phyloP scores from a whole-genome alignment of 306 rosid genomes.

The Prunus mira region DNA sequence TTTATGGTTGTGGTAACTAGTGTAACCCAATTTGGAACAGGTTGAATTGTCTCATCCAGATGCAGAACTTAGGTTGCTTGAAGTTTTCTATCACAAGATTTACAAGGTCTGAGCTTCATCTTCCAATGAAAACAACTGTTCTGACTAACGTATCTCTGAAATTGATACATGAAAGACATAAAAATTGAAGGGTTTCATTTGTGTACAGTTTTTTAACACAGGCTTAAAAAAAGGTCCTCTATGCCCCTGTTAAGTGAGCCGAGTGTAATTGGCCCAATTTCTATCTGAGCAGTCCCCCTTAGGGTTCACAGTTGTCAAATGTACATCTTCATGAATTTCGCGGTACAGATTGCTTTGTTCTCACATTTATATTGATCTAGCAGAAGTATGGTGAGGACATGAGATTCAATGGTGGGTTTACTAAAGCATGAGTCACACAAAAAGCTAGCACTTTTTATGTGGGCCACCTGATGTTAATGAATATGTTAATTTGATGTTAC shows the following conservation, averaged over 20 bases:
- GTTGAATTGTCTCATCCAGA: constrained; percentile 74
- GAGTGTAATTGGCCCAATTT: not conserved
- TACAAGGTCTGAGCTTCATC: constrained; percentile 59
- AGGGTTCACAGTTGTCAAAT: not conserved
- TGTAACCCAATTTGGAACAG: constrained; percentile 36
- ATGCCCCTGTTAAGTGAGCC: not conserved
- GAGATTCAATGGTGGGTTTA: not conserved
- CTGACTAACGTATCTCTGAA: constrained; percentile 15
- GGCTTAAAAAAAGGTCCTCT: not conserved
- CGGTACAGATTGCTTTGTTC: not conserved
- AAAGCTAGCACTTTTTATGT: not conserved
- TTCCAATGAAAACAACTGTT: constrained; percentile 15
- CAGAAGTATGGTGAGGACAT: not conserved
- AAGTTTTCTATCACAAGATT: constrained; percentile 90
- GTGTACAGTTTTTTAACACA: not conserved
- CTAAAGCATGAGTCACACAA: not conserved
- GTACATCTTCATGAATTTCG: not conserved
- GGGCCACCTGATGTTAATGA: not conserved
- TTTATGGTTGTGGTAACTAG: constrained; percentile 1
- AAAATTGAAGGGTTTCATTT: not conserved
- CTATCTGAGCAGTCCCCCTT: too few species aligned
- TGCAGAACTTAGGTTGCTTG: constrained; percentile 90
- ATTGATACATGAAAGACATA: not conserved
- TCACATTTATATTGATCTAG: not conserved
- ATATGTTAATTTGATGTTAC: not conserved